Evolutionary conservation across 768 basidiomycete species (phyloP).

Genomic region (Astraeus odoratus): DNA sequence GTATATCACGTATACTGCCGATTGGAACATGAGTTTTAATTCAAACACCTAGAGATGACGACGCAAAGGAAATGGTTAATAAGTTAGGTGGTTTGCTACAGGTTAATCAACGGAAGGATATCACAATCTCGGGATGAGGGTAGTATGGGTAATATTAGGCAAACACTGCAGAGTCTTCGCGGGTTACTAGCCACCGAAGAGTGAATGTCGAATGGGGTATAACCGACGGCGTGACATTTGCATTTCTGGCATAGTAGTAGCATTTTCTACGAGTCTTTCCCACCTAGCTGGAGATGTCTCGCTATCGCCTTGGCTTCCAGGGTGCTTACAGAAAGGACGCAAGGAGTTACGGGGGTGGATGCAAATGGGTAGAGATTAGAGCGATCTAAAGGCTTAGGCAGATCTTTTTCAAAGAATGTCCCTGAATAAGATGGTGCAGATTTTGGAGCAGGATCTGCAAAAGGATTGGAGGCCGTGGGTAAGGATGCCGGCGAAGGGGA

Average conservation of each 20-base stretch:
- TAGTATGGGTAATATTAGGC: too few relatives aligned
- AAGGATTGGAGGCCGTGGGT: not conserved
- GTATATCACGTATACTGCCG: too few relatives aligned
- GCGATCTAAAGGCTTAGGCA: not conserved
- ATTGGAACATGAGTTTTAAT: too few relatives aligned
- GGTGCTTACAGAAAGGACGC: conserved; percentile 25
- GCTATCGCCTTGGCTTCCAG: conserved; percentile 19
- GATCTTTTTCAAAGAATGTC: conserved; percentile 5
- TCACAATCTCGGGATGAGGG: too few relatives aligned
- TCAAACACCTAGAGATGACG: too few relatives aligned
- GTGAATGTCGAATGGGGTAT: too few relatives aligned
- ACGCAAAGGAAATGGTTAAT: not conserved
- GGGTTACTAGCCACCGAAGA: too few relatives aligned
- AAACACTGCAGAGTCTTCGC: too few relatives aligned
- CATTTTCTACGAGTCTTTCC: not conserved
- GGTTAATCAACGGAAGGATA: not conserved
- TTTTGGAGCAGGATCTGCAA: conserved; percentile 8
- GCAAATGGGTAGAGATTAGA: not conserved
- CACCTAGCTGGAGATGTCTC: conserved; percentile 2
- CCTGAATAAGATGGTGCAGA: conserved; percentile 12
- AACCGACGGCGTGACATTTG: too few relatives aligned
- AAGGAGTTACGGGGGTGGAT: conserved; percentile 14
- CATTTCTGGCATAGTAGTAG: too few relatives aligned
- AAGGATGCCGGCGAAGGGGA: conserved; percentile 12
- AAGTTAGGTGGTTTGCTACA: not conserved